Conservation (phyloP, 2,329 filamentous ascomycete species). For the Aspergillus udagawae region DNA sequence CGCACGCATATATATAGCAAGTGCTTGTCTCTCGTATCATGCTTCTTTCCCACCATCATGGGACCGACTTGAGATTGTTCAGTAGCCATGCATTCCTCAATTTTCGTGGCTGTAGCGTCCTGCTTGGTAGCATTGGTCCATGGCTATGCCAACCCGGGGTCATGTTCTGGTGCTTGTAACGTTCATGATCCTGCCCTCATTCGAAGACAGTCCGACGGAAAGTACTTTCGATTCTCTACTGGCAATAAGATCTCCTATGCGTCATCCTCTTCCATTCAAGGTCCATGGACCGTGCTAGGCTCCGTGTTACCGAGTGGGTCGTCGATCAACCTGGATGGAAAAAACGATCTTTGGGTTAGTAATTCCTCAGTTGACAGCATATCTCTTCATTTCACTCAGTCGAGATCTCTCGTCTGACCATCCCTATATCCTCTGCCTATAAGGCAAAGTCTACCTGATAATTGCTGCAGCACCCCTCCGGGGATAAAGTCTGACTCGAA, state of each 20-base stretch:
- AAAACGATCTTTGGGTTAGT: constrained; percentile 48
- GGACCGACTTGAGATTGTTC: background rate
- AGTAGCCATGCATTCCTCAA: background rate
- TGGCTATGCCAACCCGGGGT: constrained; percentile 28
- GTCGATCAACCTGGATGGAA: constrained; percentile 44
- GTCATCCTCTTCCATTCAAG: constrained; percentile 44
- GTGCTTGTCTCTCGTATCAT: background rate
- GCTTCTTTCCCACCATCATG: background rate
- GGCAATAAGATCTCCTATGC: constrained; percentile 48
- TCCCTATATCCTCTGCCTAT: too few relatives aligned
- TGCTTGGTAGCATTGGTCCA: constrained; percentile 13
- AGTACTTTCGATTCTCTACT: constrained; percentile 53
- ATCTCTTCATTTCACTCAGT: background rate
- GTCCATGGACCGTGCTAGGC: constrained; percentile 50
- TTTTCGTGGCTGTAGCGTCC: background rate
- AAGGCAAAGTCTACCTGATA: too few relatives aligned
- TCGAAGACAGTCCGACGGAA: constrained; percentile 44
- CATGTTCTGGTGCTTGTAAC: constrained; percentile 29
- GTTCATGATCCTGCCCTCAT: constrained; percentile 50
- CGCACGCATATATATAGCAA: background rate
- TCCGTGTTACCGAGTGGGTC: constrained; percentile 45
- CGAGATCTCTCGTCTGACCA: background rate
- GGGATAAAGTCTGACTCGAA: background rate
- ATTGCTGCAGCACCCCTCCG: too few relatives aligned
- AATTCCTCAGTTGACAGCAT: background rate